Evolutionary conservation across 371 early-diverging fungal genomes (phyloP), one percentile per base, ranked within the genome.

Genomic region (Cokeromyces recurvatus): DNA sequence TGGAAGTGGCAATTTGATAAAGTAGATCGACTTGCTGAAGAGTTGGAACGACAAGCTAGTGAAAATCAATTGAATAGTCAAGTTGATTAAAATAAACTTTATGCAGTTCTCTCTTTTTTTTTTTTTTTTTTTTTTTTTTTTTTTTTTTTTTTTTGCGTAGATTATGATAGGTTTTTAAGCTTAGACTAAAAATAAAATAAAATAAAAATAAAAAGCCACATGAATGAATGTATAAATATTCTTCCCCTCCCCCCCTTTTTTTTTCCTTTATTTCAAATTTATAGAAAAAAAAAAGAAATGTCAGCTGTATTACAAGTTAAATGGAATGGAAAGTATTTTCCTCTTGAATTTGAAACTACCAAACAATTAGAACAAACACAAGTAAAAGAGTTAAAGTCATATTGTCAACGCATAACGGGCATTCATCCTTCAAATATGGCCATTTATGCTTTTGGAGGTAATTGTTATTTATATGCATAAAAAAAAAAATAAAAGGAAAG

Each of bases 1-100:
- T 97, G 95, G 92, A 66, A 73, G 2, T 94, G 94, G 91, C 97
- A 98, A 70, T 97, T 96, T 57, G 55, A 64, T 5, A 59, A 73
- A 40, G 90, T 98, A 51, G 97, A 98, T 57, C 67, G 74, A 7
- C 74, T 74, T 0, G 91, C 85, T 5, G 64, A 59, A 25, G 59
- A 48, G 2, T 34, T 76, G 34, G 52, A 60, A 35, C 31, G 54
- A 43, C 38, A 43, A 12, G 37, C 39, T 23, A 32, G 36, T 4
- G 55, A 60, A n/a, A 19, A 29, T 4, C 21, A 47, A 20, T 39
- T 59, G 25, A 60, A 55, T 27, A 51, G 48, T 43, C 48, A 55
- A 39, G 48, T 55, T 3, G 60, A 60, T 42, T 55, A 58, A 38
- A 35, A 35, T n/a, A n/a, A n/a, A n/a, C n/a, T n/a, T n/a, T n/a